Evolutionary conservation across 345 rosid species (phyloP), one percentile per base, ranked within the genome.

Genomic region (Mallotus nudiflorus): DNA sequence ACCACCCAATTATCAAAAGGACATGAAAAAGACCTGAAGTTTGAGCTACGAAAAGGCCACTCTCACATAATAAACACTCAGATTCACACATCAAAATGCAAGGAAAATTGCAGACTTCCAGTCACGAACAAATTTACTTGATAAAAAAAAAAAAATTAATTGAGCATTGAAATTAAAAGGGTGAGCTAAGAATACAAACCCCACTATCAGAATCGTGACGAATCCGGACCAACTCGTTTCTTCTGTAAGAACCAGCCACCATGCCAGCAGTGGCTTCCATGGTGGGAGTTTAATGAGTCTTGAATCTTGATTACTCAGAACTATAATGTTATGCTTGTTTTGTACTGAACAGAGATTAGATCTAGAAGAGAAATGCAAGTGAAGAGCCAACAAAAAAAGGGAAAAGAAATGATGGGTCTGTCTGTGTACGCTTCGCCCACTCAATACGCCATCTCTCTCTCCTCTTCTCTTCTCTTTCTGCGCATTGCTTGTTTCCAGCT

Each of bases 231-330:
- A 96, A 84, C 85, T 96, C 96, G 78, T 96, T 96, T 78, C 91
- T 82, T 82, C 88, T 89, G 90, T 96, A 87, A n/a, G 99, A 96
- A 31, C 99, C 99, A 69, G 99, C 98, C 58, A 96, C 98, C 92
- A 96, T 73, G 33, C 97, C 99, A 31, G 89, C 87, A 80, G 79
- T 92, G n/a, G 98, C 88, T 79, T 96, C 96, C 99, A 96, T 96
- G 73, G 33, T 55, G 72, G 28, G 46, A 9, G 66, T 11, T 28
- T 16, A 0, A 37, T 22, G 66, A 39, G 55, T 27, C 56, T 19
- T 70, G 35, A 31, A 9, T 35, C 45, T 4, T 35, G 31, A 13
- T 16, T 58, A 48, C 62, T 52, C 54, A n/a, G 59, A 49, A 27
- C 37, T 24, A 11, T n/a, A n/a, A n/a, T n/a, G n/a, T n/a, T n/a